phyloP scores from a whole-genome alignment of 768 basidiomycete genomes.

The Floccularia luteovirens region DNA sequence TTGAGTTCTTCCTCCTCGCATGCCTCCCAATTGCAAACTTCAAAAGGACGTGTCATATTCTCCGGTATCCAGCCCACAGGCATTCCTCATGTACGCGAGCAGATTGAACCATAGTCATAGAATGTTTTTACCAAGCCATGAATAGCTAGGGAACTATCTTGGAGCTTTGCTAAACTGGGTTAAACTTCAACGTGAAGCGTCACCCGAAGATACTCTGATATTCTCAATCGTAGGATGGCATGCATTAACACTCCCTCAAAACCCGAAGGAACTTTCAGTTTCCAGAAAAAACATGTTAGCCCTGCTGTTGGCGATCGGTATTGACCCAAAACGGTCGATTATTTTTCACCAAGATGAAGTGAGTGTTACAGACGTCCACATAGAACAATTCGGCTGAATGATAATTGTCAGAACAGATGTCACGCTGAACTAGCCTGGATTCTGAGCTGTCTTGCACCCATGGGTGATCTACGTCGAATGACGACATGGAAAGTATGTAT shows the following conservation, averaged over 20 bases:
- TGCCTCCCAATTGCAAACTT: not conserved
- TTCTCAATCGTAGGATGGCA: slow-evolving; percentile 94
- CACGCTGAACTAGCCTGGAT: slow-evolving; percentile 91
- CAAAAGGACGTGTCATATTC: slow-evolving; percentile 46
- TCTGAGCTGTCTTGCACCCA: slow-evolving; percentile 74
- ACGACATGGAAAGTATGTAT: slow-evolving; percentile 88
- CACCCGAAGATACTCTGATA: slow-evolving; percentile 54
- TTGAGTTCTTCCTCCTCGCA: slow-evolving; percentile 7
- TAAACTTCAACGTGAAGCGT: slow-evolving; percentile 56
- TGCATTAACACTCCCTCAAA: slow-evolving; percentile 87
- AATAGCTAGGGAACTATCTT: slow-evolving; percentile 87
- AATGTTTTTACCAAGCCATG: slow-evolving; percentile 5
- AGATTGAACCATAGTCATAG: not conserved
- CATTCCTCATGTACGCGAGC: slow-evolving; percentile 68
- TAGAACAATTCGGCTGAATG: not conserved
- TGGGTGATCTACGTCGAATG: slow-evolving; percentile 83
- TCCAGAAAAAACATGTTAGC: slow-evolving; percentile 78
- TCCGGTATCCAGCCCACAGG: slow-evolving; percentile 95
- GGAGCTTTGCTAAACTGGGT: slow-evolving; percentile 92
- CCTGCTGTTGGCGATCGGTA: slow-evolving; percentile 74
- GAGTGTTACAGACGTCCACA: slow-evolving; percentile 15
- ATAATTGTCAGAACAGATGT: slow-evolving; percentile 55
- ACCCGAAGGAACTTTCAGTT: slow-evolving; percentile 51
- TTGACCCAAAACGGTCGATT: slow-evolving; percentile 67
- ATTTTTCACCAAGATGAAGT: slow-evolving; percentile 91